Conservation (phyloP, 2,329 filamentous ascomycete genomes). For the Verticillium klebahnii region DNA sequence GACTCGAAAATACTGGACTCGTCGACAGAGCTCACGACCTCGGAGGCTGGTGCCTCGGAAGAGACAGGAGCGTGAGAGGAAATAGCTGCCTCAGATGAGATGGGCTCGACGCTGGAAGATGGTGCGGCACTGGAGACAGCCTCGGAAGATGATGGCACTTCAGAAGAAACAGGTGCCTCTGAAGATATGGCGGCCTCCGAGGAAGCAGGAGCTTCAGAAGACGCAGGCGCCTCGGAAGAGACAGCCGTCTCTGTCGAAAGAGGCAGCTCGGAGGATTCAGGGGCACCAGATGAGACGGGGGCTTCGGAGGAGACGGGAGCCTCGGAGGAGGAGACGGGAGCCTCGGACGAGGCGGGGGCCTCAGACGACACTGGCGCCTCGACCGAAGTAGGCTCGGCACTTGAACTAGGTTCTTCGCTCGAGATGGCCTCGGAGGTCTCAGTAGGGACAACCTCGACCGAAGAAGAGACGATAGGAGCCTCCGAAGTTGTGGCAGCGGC, state of each 20-base stretch:
- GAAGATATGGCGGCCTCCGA: neutral
- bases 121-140: neutral
- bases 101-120: neutral
- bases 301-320: neutral
- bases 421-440: neutral
- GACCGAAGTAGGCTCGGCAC: neutral
- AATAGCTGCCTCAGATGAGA: neutral
- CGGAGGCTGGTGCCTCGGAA: neutral
- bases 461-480: neutral
- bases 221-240: too few species aligned
- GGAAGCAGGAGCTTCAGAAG: too few species aligned
- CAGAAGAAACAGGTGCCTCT: neutral
- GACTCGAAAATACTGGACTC: neutral
- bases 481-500: neutral
- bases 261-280: neutral
- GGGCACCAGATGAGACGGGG: neutral
- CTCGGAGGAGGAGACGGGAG: neutral
- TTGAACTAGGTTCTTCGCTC: neutral
- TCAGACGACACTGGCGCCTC: neutral
- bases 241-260: neutral
- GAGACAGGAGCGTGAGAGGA: neutral
- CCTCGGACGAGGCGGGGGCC: neutral
- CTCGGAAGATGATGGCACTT: neutral
- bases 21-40: slow-evolving; percentile 3
- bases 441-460: neutral